Percentiles rank a stretch among this genome's conserved stretches.
Conservation (phyloP, 352 stramenopile genomes). For the Aphanomyces invadans region DNA sequence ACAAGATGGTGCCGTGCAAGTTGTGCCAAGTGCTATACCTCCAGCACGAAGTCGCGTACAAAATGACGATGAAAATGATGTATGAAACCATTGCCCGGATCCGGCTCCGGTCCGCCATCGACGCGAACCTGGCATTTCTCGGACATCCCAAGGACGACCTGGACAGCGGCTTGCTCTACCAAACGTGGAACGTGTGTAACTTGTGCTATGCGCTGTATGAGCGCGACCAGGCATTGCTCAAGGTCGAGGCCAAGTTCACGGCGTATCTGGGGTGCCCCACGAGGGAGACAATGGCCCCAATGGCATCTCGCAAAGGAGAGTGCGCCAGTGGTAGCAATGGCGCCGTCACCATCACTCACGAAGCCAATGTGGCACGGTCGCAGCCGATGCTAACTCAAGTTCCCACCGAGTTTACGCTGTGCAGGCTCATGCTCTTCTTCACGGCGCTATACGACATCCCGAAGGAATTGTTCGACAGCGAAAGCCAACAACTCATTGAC, state of each 20-base stretch:
- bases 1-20: slow-evolving; percentile 70
- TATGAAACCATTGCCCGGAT: slow-evolving; percentile 69
- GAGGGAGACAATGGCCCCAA: slow-evolving; percentile 17
- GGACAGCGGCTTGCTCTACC: slow-evolving; percentile 34
- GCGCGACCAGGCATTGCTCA: slow-evolving; percentile 66
- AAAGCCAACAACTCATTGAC: slow-evolving; percentile 30
- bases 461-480: slow-evolving; percentile 58
- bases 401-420: slow-evolving; percentile 64
- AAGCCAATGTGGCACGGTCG: slow-evolving; percentile 31
- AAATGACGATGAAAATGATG: slow-evolving; percentile 86
- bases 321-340: no score
- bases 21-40: slow-evolving; percentile 66
- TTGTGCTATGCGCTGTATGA: slow-evolving; percentile 82
- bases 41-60: slow-evolving; percentile 70
- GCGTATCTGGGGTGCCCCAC: slow-evolving; percentile 41
- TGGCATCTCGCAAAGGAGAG: no score
- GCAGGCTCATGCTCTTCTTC: slow-evolving; percentile 62
- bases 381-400: slow-evolving; percentile 40
- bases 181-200: slow-evolving; percentile 78
- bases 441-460: slow-evolving; percentile 80
- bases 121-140: background rate
- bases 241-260: slow-evolving; percentile 57
- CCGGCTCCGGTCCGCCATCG: slow-evolving; percentile 34
- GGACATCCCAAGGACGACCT: slow-evolving; percentile 10
- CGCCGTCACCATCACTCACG: slow-evolving; percentile 46